Evolutionary conservation across 2,329 filamentous ascomycete species (phyloP).

Genomic region (Diaporthe nobilis): DNA sequence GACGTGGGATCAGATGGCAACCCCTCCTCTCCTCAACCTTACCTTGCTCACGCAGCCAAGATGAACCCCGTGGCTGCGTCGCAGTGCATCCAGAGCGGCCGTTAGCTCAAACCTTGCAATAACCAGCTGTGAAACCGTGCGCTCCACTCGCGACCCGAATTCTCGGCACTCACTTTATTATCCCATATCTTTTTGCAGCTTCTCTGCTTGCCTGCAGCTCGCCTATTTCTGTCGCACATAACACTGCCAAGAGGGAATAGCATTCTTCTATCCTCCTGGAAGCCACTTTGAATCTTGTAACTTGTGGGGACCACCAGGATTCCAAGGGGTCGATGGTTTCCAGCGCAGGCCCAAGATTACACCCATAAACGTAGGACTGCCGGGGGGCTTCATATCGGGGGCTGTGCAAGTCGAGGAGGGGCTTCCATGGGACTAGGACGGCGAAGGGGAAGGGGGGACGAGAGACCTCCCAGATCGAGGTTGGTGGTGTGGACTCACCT

Average conservation of each 20-base stretch:
- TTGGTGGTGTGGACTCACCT: not conserved
- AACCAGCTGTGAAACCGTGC: conserved; percentile 15
- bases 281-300: not conserved
- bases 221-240: not conserved
- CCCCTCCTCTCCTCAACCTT: not conserved
- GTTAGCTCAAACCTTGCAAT: conserved; percentile 19
- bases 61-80: not conserved
- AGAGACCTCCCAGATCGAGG: not conserved
- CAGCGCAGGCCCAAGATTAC: not conserved
- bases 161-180: not conserved
- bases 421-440: not conserved
- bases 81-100: not conserved
- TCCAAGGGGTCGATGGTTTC: not conserved
- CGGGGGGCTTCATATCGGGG: conserved; percentile 4
- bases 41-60: not conserved
- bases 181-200: not conserved
- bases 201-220: not conserved
- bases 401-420: not conserved
- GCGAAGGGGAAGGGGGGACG: not conserved
- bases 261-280: not conserved
- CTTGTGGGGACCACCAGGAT: not conserved
- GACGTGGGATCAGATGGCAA: not conserved
- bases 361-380: not conserved
- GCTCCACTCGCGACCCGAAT: conserved; percentile 2
- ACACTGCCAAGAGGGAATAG: not conserved